phyloP scores from a whole-genome alignment of 345 rosid species.

The Mangifera indica region DNA sequence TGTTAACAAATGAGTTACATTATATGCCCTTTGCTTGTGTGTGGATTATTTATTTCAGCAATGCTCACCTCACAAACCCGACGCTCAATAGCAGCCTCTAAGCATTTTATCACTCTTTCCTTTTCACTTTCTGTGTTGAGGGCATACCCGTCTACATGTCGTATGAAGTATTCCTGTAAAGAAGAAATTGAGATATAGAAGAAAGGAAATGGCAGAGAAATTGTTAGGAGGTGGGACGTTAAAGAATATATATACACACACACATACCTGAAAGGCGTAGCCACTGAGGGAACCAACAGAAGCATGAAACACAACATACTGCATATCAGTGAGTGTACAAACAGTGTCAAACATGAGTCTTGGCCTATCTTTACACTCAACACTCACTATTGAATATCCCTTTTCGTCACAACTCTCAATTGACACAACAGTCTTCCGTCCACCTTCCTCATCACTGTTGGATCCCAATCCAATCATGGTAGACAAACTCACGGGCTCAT shows the following conservation, averaged over 20 bases:
- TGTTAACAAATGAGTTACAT: no score
- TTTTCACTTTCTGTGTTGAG: constrained; percentile 36
- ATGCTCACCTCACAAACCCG: constrained; percentile 44
- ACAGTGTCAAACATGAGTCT: constrained; percentile 81
- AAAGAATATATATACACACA: no score
- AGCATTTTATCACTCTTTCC: constrained; percentile 47
- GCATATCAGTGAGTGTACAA: constrained; percentile 74
- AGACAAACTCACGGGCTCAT: constrained; percentile 15
- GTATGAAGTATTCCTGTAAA: constrained; percentile 38
- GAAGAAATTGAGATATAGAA: background rate
- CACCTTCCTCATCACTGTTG: constrained; percentile 21
- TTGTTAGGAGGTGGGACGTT: no score
- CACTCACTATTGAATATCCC: constrained; percentile 64
- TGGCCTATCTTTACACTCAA: constrained; percentile 59
- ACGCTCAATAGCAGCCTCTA: constrained; percentile 57
- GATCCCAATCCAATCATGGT: background rate
- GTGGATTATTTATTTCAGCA: no score
- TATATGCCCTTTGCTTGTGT: no score
- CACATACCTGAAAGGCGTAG: constrained; percentile 54
- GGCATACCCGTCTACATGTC: constrained; percentile 35
- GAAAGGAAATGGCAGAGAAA: no score
- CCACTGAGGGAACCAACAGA: constrained; percentile 45
- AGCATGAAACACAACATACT: constrained; percentile 77
- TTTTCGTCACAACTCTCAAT: constrained; percentile 65
- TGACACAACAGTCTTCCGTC: constrained; percentile 35